A percentile compares a stretch with the other conserved stretches of the same genome.
phyloP scores from a whole-genome alignment of 768 basidiomycete species.

The Macrolepiota fuliginosa region DNA sequence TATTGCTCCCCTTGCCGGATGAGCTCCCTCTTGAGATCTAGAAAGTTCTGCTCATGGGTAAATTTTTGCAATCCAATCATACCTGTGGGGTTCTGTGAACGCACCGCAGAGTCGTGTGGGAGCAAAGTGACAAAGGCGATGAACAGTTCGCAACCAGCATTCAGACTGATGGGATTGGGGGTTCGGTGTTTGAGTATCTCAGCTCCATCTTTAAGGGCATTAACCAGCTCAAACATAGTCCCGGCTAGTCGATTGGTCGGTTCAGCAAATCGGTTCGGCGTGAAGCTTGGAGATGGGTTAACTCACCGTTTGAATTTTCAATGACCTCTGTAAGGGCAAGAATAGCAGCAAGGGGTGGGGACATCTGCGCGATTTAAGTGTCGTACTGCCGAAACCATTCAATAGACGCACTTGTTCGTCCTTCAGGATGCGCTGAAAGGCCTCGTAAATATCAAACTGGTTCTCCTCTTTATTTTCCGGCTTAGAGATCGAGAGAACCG shows the following conservation, averaged over 20 bases:
- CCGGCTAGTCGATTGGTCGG: slow-evolving; percentile 49
- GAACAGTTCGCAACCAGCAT: slow-evolving; percentile 90
- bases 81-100: slow-evolving; percentile 22
- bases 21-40: slow-evolving; percentile 79
- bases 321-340: slow-evolving; percentile 81
- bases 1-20: slow-evolving; percentile 80
- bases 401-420: slow-evolving; percentile 54
- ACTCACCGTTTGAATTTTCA: slow-evolving; percentile 71
- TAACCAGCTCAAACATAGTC: slow-evolving; percentile 91
- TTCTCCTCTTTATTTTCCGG: not conserved
- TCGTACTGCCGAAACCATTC: slow-evolving; percentile 1
- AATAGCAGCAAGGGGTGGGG: slow-evolving; percentile 86
- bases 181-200: slow-evolving; percentile 57
- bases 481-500: slow-evolving; percentile 16
- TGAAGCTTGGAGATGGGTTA: not conserved
- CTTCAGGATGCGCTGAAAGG: slow-evolving; percentile 60
- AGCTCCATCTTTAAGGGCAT: slow-evolving; percentile 77
- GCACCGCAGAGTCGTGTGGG: slow-evolving; percentile 77
- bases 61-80: slow-evolving; percentile 14
- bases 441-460: slow-evolving; percentile 36
- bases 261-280: not conserved
- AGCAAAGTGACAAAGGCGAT: slow-evolving; percentile 85
- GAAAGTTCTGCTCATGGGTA: slow-evolving; percentile 61
- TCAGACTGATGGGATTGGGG: slow-evolving; percentile 78
- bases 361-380: slow-evolving; percentile 46